phyloP scores from a whole-genome alignment of 2,329 filamentous ascomycete species.

The Gaeumannomyces sp. region DNA sequence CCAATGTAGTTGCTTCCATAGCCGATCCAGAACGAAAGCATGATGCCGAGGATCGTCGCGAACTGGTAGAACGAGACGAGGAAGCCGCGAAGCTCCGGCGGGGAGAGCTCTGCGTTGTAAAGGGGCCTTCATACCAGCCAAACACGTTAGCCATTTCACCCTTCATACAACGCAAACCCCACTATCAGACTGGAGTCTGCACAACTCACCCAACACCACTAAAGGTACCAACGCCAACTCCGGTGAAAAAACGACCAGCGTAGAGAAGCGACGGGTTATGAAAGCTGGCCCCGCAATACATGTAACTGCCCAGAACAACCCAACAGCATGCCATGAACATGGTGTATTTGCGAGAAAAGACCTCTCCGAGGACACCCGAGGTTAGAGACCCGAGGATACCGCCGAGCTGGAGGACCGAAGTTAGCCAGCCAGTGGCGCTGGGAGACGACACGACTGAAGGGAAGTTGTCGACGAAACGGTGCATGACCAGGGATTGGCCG shows the following conservation, averaged over 20 bases:
- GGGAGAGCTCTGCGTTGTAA: slow-evolving; percentile 46
- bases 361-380: slow-evolving; percentile 40
- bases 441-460: slow-evolving; percentile 39
- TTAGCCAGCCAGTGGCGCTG: slow-evolving; percentile 43
- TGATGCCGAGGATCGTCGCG: slow-evolving; percentile 51
- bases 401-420: slow-evolving; percentile 43
- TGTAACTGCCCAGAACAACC: slow-evolving; percentile 38
- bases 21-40: slow-evolving; percentile 42
- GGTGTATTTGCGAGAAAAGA: slow-evolving; percentile 45
- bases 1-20: slow-evolving; percentile 42
- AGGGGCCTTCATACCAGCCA: slow-evolving; percentile 25
- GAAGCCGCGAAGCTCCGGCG: slow-evolving; percentile 61
- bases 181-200: neutral
- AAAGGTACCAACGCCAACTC: slow-evolving; percentile 41
- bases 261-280: slow-evolving; percentile 25
- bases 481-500: slow-evolving; percentile 48
- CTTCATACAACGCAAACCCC: neutral
- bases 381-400: slow-evolving; percentile 42
- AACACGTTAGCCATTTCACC: neutral
- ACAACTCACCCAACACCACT: slow-evolving; percentile 30
- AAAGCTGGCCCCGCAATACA: slow-evolving; percentile 36
- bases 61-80: slow-evolving; percentile 61
- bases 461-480: slow-evolving; percentile 42
- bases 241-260: slow-evolving; percentile 20
- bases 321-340: slow-evolving; percentile 43